Conservation (phyloP, 192 early-diverging fungal genomes). For the Funneliformis geosporum region DNA sequence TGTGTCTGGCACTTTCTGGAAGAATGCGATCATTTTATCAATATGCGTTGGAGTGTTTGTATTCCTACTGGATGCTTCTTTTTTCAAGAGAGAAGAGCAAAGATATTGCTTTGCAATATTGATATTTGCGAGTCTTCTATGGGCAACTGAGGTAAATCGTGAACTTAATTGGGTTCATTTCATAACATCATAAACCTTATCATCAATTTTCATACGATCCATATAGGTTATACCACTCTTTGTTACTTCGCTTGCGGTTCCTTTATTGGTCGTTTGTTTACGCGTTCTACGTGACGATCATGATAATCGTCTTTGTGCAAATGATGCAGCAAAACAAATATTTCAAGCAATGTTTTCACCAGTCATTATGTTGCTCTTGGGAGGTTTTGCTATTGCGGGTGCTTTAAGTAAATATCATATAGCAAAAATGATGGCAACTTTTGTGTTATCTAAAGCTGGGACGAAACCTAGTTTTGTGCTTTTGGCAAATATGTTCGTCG, state of each 20-base stretch:
- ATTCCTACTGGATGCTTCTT: slow-evolving; percentile 49
- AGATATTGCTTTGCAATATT: slow-evolving; percentile 92
- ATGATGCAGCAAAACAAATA: slow-evolving; percentile 78
- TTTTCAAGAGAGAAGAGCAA: slow-evolving; percentile 76
- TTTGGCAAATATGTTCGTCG: slow-evolving; percentile 92
- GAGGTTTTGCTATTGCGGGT: slow-evolving; percentile 92
- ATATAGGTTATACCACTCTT: slow-evolving; percentile 83
- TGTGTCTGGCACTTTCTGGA: slow-evolving; percentile 49
- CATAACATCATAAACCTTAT: too few relatives aligned
- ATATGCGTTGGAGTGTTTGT: slow-evolving; percentile 63
- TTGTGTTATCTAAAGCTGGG: slow-evolving; percentile 89
- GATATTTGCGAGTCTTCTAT: slow-evolving; percentile 84
- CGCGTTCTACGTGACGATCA: slow-evolving; percentile 81
- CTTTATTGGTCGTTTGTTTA: slow-evolving; percentile 80
- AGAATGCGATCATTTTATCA: slow-evolving; percentile 42
- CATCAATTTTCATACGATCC: not conserved
- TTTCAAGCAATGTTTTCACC: slow-evolving; percentile 95
- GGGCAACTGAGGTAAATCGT: slow-evolving; percentile 90
- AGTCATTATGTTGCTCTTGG: slow-evolving; percentile 93
- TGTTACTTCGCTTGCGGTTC: slow-evolving; percentile 87
- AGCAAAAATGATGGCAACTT: slow-evolving; percentile 86
- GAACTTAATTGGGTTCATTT: too few relatives aligned
- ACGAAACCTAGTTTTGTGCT: slow-evolving; percentile 80
- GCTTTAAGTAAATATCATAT: slow-evolving; percentile 95
- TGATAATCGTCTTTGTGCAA: slow-evolving; percentile 66